A percentile compares a stretch with the other conserved stretches of the same genome.
Conservation (phyloP, 495 filamentous ascomycete genomes). For the Cercophora scortea region DNA sequence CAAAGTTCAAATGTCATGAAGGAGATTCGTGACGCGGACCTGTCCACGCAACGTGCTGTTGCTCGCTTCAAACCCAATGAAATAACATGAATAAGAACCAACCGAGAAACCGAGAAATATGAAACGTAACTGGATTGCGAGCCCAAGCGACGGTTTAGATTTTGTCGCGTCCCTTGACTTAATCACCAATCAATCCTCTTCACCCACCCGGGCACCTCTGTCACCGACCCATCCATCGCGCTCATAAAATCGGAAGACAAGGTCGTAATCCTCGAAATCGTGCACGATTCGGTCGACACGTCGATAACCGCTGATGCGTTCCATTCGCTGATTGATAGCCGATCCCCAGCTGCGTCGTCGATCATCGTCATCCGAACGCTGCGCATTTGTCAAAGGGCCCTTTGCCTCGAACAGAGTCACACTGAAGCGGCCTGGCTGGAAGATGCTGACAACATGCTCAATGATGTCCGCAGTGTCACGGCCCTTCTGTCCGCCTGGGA, state of each 20-base stretch:
- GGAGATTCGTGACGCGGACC: too few species aligned
- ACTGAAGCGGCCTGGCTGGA: constrained; percentile 92
- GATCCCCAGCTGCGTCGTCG: constrained; percentile 26
- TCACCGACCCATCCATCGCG: constrained; percentile 79
- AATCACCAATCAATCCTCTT: constrained; percentile 14
- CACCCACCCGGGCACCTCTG: constrained; percentile 63
- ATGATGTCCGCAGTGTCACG: constrained; percentile 85
- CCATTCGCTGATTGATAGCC: constrained; percentile 58
- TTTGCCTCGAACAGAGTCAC: constrained; percentile 96
- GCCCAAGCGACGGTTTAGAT: too few species aligned
- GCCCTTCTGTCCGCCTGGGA: constrained; percentile 81
- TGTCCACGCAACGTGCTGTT: too few species aligned
- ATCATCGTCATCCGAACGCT: constrained; percentile 33
- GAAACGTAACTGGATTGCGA: too few species aligned
- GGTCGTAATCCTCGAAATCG: constrained; percentile 94
- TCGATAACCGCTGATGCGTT: constrained; percentile 77
- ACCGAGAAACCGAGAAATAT: too few species aligned
- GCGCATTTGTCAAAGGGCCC: constrained; percentile 30
- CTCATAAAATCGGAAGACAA: constrained; percentile 96
- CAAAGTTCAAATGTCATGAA: too few species aligned
- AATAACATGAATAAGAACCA: too few species aligned
- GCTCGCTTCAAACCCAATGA: too few species aligned
- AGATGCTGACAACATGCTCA: constrained; percentile 89
- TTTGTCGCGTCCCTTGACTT: too few species aligned
- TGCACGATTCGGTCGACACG: constrained; percentile 93